These are phyloP conservation scores for Marchantia paleacea DNA, from an alignment of 225 moss, liverwort and hornwort species.

Conservation along the genomic window DNA sequence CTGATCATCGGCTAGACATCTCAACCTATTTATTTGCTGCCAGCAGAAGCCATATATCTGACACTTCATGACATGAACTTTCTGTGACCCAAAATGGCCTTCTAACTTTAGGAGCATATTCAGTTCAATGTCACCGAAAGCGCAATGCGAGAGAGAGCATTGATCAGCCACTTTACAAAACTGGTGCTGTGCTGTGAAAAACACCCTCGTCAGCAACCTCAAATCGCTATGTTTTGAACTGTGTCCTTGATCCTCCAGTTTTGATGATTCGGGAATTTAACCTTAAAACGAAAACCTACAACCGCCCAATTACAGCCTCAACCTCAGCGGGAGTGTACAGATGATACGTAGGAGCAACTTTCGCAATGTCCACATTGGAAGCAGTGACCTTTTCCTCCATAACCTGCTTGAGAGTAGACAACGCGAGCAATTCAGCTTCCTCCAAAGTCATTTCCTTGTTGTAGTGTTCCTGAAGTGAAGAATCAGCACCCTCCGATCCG, in stretches of 20 bases:
- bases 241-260: not conserved
- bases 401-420: conserved; percentile 92
- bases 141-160: not conserved
- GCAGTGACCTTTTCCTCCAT: conserved; percentile 91
- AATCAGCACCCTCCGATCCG: conserved; percentile 97
- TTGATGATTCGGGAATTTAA: not conserved
- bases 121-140: not conserved
- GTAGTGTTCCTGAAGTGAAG: conserved; percentile 90
- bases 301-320: conserved; percentile 45
- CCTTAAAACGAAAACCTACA: conserved; percentile 12
- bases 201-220: not conserved
- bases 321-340: conserved; percentile 43
- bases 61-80: conserved; percentile 6
- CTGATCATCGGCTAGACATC: not conserved
- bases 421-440: conserved; percentile 89
- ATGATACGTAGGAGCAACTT: conserved; percentile 49
- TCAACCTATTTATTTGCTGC: conserved; percentile 12
- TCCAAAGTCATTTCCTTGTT: conserved; percentile 91
- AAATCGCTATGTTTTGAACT: not conserved
- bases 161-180: conserved; percentile 3
- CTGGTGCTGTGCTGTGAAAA: not conserved
- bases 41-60: not conserved
- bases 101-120: conserved; percentile 1
- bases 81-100: not conserved
- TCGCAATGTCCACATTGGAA: conserved; percentile 50